Base-by-base conservation (phyloP, 495 filamentous ascomycete species). In the Podospora pseudoanserina region DNA sequence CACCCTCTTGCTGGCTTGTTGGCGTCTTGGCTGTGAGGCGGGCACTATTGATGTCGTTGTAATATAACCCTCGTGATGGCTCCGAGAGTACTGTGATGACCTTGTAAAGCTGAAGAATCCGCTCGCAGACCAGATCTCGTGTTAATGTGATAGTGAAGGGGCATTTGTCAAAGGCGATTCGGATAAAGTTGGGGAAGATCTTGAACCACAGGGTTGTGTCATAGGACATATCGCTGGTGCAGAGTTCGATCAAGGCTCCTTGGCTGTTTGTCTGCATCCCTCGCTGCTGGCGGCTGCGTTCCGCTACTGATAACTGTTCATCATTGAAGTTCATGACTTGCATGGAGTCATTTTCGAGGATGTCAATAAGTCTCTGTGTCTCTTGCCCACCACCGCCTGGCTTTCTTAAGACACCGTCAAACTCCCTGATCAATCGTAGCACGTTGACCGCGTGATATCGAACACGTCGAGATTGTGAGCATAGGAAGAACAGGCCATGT, bases 141-240 rank as follows among this genome's bases (percentile, higher is more conserved):
- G 92, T 92, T 28, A 97, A 86, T 0, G 91, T 94, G 44, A 98
- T 90, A 16, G 94, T 93, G 74, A 93, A 91, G 1, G 92, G 91
- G 73, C 94, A 97, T 59, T 90, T 89, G 75, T 98, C 92, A 72
- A 92, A 95, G 60, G 92, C 94, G 67, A 96, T 90, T 5, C 93
- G 88, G 56, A 98, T 90, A 32, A 99, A 86, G 76, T 96, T 98
- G 9, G 95, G 96, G 72, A 99, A 99, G 9, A 97, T 88, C 75
- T 97, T 97, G 74, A 95, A 94, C 95, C 95, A 99, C 59, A 99
- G 78, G 0, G 92, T 96, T 4, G 93, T 90, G 74, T 99, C 95
- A 73, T 97, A 96, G 3, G 92, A 92, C 19, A 95, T 89, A 69
- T 98, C 95, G 77, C 95, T 98, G 77, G 92, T 93, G 78, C 95